These are phyloP conservation scores for Nicotiana noctiflora DNA, from an alignment of 257 asterid genomes.

Conservation along the genomic window DNA sequence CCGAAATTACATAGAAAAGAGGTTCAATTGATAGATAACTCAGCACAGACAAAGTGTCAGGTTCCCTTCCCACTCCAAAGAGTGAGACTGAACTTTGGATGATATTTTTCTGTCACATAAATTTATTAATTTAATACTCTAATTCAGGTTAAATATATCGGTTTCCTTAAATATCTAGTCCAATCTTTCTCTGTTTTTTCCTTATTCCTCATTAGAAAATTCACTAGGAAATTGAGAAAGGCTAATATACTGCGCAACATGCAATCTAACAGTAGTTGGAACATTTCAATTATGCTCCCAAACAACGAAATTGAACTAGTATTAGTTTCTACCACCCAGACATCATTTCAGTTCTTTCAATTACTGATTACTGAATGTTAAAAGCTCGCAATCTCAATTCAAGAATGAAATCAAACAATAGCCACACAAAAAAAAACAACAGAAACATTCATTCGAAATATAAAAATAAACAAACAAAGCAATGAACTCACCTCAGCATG, in stretches of 20 bases:
- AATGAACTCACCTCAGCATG: slow-evolving; percentile 74
- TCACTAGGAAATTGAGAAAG: background rate
- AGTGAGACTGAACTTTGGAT: background rate
- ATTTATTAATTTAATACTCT: background rate
- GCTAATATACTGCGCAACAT: background rate
- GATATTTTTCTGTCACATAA: background rate
- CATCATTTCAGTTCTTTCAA: background rate
- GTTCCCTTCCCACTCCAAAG: background rate
- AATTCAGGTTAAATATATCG: background rate
- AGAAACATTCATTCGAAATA: background rate
- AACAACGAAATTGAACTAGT: background rate
- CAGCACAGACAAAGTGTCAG: too few relatives aligned
- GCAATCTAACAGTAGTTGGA: background rate
- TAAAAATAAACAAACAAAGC: background rate
- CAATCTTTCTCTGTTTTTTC: background rate
- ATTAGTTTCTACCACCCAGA: background rate
- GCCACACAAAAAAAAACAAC: background rate
- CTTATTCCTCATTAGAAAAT: background rate
- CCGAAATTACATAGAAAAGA: background rate
- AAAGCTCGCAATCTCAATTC: background rate
- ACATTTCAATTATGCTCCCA: background rate
- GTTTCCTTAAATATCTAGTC: background rate
- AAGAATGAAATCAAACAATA: background rate
- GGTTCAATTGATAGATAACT: background rate
- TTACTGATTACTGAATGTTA: background rate